These are phyloP conservation scores for Parmelia sp. DNA, from an alignment of 495 filamentous ascomycete genomes.

Conservation along the genomic window DNA sequence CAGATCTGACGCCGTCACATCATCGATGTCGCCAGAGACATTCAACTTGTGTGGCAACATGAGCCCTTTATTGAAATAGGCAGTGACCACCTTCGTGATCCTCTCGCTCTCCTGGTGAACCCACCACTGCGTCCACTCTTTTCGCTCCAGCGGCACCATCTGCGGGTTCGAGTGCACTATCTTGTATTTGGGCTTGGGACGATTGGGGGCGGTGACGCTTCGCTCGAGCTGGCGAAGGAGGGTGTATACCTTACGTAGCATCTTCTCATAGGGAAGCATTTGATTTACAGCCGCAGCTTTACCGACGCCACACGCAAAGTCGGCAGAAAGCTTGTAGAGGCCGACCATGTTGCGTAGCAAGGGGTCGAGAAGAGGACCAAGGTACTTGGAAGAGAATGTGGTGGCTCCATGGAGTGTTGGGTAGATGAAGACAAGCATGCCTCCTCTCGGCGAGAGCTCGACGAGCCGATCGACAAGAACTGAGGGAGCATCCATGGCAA, in stretches of 20 bases:
- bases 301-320: conserved; percentile 52
- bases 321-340: conserved; percentile 55
- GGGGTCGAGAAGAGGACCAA: conserved; percentile 63
- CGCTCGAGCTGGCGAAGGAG: conserved; percentile 43
- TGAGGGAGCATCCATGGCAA: conserved; percentile 48
- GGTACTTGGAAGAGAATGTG: conserved; percentile 58
- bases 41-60: conserved; percentile 32
- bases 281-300: conserved; percentile 51
- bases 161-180: conserved; percentile 49
- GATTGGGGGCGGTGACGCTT: conserved; percentile 23
- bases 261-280: conserved; percentile 53
- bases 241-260: conserved; percentile 45
- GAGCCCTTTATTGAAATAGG: conserved; percentile 50
- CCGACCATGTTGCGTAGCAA: conserved; percentile 59
- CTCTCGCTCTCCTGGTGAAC: conserved; percentile 63
- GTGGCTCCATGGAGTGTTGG: conserved; percentile 57
- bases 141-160: conserved; percentile 48
- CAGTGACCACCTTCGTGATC: conserved; percentile 53
- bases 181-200: conserved; percentile 39
- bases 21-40: conserved; percentile 29
- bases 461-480: conserved; percentile 61
- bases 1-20: conserved; percentile 48
- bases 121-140: conserved; percentile 65
- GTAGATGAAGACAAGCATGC: conserved; percentile 62
- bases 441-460: conserved; percentile 55